Conservation (phyloP, 2,329 filamentous ascomycete genomes). For the Cylindrodendrum hubeiense region DNA sequence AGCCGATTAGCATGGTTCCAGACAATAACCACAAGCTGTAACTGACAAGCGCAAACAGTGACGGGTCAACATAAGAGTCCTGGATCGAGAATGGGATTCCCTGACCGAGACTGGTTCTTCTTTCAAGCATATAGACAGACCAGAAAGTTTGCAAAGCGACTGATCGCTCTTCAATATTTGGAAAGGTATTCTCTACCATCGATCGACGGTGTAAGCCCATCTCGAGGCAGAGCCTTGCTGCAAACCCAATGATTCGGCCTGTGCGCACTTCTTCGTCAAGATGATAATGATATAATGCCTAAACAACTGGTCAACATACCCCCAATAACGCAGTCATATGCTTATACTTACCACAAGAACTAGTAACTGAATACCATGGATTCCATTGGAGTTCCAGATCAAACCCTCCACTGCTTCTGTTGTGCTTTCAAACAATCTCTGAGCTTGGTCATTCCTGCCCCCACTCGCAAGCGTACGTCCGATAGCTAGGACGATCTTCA, state of each 20-base stretch:
- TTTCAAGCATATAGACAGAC: conserved; percentile 16
- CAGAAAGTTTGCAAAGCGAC: conserved; percentile 8
- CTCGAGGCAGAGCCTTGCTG: conserved; percentile 17
- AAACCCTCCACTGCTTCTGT: conserved; percentile 12
- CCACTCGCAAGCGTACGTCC: conserved; percentile 10
- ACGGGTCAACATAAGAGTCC: conserved; percentile 8
- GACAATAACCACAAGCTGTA: neutral
- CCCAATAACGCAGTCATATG: neutral
- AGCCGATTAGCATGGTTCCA: too few relatives aligned
- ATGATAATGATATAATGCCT: conserved; percentile 17
- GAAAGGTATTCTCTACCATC: conserved; percentile 7
- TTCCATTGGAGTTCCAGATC: conserved; percentile 6
- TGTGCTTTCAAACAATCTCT: conserved; percentile 9
- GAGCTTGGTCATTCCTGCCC: conserved; percentile 6
- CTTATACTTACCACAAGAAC: conserved; percentile 4
- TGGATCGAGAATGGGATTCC: conserved; percentile 17
- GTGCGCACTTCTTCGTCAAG: conserved; percentile 17
- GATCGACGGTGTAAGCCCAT: conserved; percentile 14
- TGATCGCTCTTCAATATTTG: neutral
- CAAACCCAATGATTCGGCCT: conserved; percentile 14
- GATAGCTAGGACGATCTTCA: conserved; percentile 15
- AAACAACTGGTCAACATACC: neutral
- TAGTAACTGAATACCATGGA: conserved; percentile 7
- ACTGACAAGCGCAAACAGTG: neutral
- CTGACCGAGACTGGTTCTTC: conserved; percentile 17